Percentiles rank a stretch among this genome's conserved stretches.
Conservation (phyloP, 306 rosid species). For the Pyrus pyrifolia region DNA sequence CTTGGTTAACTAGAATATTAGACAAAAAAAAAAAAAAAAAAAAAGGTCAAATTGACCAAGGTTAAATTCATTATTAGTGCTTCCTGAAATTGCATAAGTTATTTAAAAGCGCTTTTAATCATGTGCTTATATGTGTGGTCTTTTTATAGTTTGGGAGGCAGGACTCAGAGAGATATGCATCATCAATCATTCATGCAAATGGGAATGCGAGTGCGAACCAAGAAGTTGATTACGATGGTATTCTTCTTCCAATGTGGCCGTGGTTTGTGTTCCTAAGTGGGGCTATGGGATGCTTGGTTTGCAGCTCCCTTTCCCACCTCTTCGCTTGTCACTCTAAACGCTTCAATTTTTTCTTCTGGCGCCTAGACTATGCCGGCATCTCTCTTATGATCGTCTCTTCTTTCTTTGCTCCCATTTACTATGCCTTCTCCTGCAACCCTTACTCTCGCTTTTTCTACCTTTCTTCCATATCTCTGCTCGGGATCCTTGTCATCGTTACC, state of each 20-base stretch:
- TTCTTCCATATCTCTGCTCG: constrained; percentile 58
- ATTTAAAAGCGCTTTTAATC: too few species aligned
- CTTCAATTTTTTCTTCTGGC: constrained; percentile 76
- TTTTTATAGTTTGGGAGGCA: constrained; percentile 28
- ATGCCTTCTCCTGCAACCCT: constrained; percentile 62
- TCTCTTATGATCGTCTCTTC: constrained; percentile 78
- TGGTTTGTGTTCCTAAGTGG: constrained; percentile 80
- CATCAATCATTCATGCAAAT: constrained; percentile 14
- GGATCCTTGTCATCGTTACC: constrained; percentile 45
- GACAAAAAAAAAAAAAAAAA: too few species aligned
- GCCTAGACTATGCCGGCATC: constrained; percentile 86
- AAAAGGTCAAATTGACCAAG: too few species aligned
- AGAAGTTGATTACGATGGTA: constrained; percentile 17
- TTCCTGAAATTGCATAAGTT: too few species aligned
- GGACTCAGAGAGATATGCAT: constrained; percentile 1
- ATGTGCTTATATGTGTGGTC: background rate
- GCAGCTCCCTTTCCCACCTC: constrained; percentile 81
- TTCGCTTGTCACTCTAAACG: constrained; percentile 76
- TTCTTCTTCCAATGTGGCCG: constrained; percentile 60
- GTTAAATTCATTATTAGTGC: too few species aligned
- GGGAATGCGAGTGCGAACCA: background rate
- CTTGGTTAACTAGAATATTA: too few species aligned
- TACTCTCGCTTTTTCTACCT: constrained; percentile 44
- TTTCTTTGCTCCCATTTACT: constrained; percentile 85
- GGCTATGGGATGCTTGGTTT: constrained; percentile 78